These are phyloP conservation scores for Przewalskia tangutica DNA, from an alignment of 257 asterid genomes.

Conservation along the genomic window DNA sequence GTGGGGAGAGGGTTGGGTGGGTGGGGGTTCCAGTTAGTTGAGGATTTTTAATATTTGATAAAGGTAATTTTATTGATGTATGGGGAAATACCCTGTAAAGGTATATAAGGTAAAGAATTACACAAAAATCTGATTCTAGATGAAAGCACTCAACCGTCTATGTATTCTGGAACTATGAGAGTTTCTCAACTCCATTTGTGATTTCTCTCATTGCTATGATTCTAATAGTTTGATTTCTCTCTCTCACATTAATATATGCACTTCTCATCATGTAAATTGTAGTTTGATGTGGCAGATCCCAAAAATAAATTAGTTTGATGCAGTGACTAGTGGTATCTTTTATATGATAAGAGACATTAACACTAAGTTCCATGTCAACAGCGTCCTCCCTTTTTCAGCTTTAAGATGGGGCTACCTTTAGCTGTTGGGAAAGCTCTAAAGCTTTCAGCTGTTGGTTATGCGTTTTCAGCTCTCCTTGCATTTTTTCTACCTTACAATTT, in stretches of 20 bases:
- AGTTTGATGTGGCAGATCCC: constrained; percentile 56
- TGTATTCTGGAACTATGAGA: not conserved
- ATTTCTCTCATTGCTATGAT: not conserved
- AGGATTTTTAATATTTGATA: not conserved
- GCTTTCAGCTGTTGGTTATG: constrained; percentile 51
- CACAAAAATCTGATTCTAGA: not conserved
- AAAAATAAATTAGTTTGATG: not conserved
- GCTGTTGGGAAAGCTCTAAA: constrained; percentile 51
- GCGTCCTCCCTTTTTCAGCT: constrained; percentile 92
- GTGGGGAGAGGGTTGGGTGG: not conserved
- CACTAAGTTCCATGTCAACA: constrained; percentile 26
- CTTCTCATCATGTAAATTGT: not conserved
- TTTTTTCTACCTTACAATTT: constrained; percentile 39
- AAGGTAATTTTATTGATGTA: not conserved
- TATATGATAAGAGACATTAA: not conserved
- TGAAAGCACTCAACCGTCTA: not conserved
- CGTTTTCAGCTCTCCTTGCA: constrained; percentile 35
- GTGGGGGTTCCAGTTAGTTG: not conserved
- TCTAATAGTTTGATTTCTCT: not conserved
- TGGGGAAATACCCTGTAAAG: not conserved
- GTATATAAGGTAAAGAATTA: not conserved
- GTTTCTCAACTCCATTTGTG: not conserved
- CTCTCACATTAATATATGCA: not conserved
- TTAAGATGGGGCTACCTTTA: constrained; percentile 72
- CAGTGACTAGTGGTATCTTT: not conserved